Percentiles rank a stretch among this genome's conserved stretches.
These are phyloP conservation scores for Halophytophthora batemanensis DNA, from an alignment of 352 stramenopile species.

Conservation along the genomic window DNA sequence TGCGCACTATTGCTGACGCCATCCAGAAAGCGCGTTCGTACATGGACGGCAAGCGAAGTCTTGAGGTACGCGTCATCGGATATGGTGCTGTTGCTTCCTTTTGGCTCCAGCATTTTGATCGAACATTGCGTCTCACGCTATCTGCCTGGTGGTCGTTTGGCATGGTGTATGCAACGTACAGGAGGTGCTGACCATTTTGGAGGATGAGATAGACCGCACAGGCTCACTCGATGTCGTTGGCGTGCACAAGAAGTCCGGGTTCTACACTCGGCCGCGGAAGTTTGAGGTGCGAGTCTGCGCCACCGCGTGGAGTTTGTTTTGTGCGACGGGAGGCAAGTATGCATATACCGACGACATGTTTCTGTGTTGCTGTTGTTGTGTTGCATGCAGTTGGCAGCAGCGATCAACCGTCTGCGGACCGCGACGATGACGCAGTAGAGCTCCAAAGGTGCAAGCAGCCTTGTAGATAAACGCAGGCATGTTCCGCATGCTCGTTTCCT, in stretches of 20 bases:
- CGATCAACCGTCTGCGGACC: slow-evolving; percentile 82
- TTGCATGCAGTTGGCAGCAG: slow-evolving; percentile 67
- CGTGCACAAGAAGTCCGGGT: slow-evolving; percentile 55
- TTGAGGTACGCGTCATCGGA: slow-evolving; percentile 29
- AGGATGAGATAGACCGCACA: slow-evolving; percentile 59
- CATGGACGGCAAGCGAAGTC: slow-evolving; percentile 63
- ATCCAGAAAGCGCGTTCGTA: slow-evolving; percentile 49
- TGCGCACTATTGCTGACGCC: slow-evolving; percentile 73
- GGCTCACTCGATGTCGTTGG: slow-evolving; percentile 64
- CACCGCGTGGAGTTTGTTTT: background rate
- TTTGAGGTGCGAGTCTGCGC: slow-evolving; percentile 57
- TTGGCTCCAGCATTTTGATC: background rate
- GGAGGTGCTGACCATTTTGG: slow-evolving; percentile 63
- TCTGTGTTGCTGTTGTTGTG: slow-evolving; percentile 5
- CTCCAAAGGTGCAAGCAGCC: background rate
- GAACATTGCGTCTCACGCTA: background rate
- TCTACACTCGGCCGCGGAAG: slow-evolving; percentile 74
- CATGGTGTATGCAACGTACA: slow-evolving; percentile 12
- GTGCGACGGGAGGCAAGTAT: background rate
- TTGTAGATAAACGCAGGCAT: background rate
- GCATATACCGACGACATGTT: background rate
- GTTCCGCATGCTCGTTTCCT: background rate
- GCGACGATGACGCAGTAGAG: slow-evolving; percentile 68
- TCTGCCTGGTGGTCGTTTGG: slow-evolving; percentile 1
- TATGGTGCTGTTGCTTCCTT: no score